Evolutionary conservation across 192 early-diverging fungal genomes (phyloP).

Genomic region (Radiomyces spectabilis): DNA sequence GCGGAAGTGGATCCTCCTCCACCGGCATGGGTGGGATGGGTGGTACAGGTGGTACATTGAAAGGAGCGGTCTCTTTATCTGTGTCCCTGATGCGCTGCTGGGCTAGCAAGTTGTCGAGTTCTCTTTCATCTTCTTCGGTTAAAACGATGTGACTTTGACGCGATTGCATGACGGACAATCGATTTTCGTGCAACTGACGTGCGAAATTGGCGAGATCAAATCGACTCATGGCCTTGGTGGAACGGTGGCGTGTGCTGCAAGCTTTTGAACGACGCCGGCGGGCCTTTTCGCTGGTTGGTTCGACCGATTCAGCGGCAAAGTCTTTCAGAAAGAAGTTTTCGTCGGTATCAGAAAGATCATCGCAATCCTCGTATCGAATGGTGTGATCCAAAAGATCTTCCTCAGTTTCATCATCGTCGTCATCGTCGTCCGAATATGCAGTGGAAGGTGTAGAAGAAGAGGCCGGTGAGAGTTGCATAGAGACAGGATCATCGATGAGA

Average conservation of each 20-base stretch:
- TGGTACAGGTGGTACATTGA: no score
- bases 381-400: not conserved
- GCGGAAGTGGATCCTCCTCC: no score
- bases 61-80: no score
- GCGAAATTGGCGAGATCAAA: conserved; percentile 10
- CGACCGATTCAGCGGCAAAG: conserved; percentile 13
- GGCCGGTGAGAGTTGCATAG: no score
- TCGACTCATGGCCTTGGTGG: not conserved
- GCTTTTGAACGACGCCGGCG: not conserved
- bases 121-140: conserved; percentile 11
- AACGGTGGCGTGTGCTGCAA: not conserved
- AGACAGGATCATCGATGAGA: no score
- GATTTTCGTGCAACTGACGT: conserved; percentile 10
- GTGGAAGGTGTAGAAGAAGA: not conserved
- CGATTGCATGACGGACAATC: conserved; percentile 5
- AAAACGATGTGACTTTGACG: conserved; percentile 3
- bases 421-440: not conserved
- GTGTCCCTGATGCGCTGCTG: no score
- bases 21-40: no score
- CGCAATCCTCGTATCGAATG: not conserved
- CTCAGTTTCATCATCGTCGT: conserved; percentile 1
- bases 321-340: conserved; percentile 25
- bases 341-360: conserved; percentile 6
- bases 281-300: not conserved
- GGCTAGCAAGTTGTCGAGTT: conserved; percentile 6